Conservation (phyloP, 2,329 filamentous ascomycete genomes). For the Aspergillus fructus region DNA sequence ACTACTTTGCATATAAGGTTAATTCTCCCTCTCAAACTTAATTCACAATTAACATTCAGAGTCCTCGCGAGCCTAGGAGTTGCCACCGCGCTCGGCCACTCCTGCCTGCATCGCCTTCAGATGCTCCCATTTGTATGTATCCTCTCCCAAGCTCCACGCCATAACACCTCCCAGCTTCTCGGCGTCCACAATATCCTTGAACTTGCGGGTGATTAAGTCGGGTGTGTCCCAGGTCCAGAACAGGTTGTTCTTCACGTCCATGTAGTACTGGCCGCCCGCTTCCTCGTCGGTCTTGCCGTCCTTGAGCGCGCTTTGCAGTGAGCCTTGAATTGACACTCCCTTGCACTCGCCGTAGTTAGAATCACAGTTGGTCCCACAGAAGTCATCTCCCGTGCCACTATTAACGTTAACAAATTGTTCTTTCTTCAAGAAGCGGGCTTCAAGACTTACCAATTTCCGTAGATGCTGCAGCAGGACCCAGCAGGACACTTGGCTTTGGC, state of each 20-base stretch:
- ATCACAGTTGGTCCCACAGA: constrained; percentile 34
- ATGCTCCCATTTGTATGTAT: constrained; percentile 49
- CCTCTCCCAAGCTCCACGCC: constrained; percentile 73
- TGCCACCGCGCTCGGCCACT: constrained; percentile 14
- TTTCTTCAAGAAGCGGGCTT: neutral
- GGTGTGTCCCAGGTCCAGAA: constrained; percentile 77
- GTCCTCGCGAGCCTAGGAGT: neutral
- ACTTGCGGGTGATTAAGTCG: constrained; percentile 61
- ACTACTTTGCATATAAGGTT: too few relatives aligned
- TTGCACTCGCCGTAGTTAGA: constrained; percentile 43
- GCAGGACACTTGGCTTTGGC: constrained; percentile 27
- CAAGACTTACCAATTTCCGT: constrained; percentile 35
- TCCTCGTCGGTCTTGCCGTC: constrained; percentile 57
- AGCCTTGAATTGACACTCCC: constrained; percentile 53
- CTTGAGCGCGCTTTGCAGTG: constrained; percentile 57
- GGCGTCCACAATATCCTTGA: constrained; percentile 57
- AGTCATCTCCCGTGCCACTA: constrained; percentile 34
- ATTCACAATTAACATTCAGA: neutral
- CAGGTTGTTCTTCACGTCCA: constrained; percentile 56
- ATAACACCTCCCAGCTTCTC: constrained; percentile 67
- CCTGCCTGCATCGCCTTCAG: constrained; percentile 44
- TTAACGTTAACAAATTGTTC: constrained; percentile 6
- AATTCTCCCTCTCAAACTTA: too few relatives aligned
- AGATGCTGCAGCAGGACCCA: constrained; percentile 35
- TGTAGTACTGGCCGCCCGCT: constrained; percentile 67